A percentile compares a stretch with the other conserved stretches of the same genome.
Evolutionary conservation across 78 protist species (phyloP).

Genomic region (Creolimax fragrantissima): DNA sequence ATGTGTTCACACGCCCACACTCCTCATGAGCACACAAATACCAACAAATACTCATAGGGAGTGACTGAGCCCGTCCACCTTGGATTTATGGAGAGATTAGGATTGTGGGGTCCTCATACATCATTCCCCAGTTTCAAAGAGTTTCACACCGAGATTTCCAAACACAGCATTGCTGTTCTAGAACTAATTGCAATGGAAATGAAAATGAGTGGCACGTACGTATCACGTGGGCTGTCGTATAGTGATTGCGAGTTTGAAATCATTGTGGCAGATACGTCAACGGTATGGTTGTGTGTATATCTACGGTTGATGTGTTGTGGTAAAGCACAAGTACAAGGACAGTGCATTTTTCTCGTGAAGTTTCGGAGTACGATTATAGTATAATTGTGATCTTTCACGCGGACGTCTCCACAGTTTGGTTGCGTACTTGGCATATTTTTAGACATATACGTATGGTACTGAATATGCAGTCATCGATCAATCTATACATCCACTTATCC

Average conservation of each 20-base stretch:
- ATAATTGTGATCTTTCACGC: no score
- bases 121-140: not conserved
- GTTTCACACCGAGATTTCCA: not conserved
- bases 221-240: not conserved
- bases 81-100: not conserved
- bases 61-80: not conserved
- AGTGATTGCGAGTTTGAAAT: not conserved
- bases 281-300: no score
- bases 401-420: no score
- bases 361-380: no score
- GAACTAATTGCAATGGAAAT: not conserved
- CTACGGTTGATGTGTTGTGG: no score
- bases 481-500: not conserved
- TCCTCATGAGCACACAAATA: no score
- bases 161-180: not conserved
- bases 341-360: no score
- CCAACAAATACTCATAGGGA: not conserved
- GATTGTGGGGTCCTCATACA: not conserved
- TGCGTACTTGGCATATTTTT: no score
- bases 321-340: no score
- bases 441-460: no score
- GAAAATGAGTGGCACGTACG: not conserved
- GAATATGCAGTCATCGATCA: not conserved
- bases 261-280: not conserved
- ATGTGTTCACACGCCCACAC: no score